These are phyloP conservation scores for Candolleomyces efflorescens DNA, from an alignment of 768 basidiomycete genomes.

Conservation along the genomic window DNA sequence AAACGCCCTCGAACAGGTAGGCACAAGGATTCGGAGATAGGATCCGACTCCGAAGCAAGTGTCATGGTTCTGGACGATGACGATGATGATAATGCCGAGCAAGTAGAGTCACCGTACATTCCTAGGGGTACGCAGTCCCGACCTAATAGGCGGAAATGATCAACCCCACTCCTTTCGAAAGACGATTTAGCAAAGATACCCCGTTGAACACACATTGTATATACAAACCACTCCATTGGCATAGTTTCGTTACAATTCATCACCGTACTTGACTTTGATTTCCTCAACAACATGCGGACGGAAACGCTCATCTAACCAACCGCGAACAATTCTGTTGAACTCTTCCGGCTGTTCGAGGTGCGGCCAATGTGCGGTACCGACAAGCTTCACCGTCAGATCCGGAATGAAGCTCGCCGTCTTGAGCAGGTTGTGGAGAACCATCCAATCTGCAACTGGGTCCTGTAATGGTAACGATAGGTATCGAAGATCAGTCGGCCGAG, in stretches of 20 bases:
- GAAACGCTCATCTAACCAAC: conserved; percentile 40
- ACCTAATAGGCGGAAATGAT: neutral
- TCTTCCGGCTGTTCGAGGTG: conserved; percentile 55
- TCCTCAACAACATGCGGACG: neutral
- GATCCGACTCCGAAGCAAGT: neutral
- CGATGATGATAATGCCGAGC: neutral
- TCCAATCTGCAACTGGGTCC: conserved; percentile 50
- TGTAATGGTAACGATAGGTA: conserved; percentile 13
- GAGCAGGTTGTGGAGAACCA: conserved; percentile 24
- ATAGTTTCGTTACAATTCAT: neutral
- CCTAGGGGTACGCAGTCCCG: neutral
- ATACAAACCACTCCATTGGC: neutral
- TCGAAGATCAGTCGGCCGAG: neutral
- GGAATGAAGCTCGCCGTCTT: conserved; percentile 35
- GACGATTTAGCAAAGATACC: neutral
- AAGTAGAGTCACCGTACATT: neutral
- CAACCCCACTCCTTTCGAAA: neutral
- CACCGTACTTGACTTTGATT: neutral
- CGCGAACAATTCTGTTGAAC: conserved; percentile 47
- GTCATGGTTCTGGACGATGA: neutral
- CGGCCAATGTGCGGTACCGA: conserved; percentile 56
- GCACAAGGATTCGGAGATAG: neutral
- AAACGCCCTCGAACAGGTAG: neutral
- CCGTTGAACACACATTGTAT: neutral
- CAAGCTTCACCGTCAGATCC: conserved; percentile 35